Evolutionary conservation across 23 red algal genomes (phyloP).

Genomic region (Agarophyton chilense): DNA sequence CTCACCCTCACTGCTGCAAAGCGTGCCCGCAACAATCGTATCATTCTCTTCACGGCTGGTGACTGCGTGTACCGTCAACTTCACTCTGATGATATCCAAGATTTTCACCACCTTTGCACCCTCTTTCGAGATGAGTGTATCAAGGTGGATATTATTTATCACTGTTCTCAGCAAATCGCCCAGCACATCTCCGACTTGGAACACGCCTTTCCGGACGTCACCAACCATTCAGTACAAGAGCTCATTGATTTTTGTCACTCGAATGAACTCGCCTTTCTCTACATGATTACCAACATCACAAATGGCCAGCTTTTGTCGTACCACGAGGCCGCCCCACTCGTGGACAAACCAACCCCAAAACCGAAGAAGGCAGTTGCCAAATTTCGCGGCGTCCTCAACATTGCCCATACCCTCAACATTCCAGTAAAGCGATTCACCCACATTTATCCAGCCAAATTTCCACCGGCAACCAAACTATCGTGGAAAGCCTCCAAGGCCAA

Average conservation of each 20-base stretch:
- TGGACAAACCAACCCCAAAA: constrained; percentile 43
- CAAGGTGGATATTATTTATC: constrained; percentile 33
- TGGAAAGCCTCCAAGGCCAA: constrained; percentile 20
- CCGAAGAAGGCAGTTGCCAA: constrained; percentile 34
- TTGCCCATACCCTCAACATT: constrained; percentile 42
- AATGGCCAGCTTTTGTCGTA: constrained; percentile 11
- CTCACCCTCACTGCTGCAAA: constrained; percentile 20
- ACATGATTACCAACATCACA: constrained; percentile 9
- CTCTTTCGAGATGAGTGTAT: constrained; percentile 9
- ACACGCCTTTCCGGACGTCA: neutral
- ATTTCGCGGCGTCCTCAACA: constrained; percentile 49
- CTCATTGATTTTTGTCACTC: neutral
- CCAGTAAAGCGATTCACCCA: constrained; percentile 50
- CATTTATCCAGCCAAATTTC: constrained; percentile 5
- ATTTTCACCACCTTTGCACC: constrained; percentile 6
- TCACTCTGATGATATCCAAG: neutral
- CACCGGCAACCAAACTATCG: constrained; percentile 21
- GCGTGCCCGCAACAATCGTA: neutral
- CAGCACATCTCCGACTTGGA: constrained; percentile 9
- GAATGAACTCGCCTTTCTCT: constrained; percentile 20
- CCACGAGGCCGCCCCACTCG: constrained; percentile 26
- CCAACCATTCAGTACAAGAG: neutral
- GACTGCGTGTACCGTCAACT: neutral
- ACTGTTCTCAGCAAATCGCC: neutral
- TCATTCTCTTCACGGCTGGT: constrained; percentile 40